These are phyloP conservation scores for Cutaneotrichosporon mucoides DNA, from an alignment of 1,284 basidiomycete species.

Conservation along the genomic window DNA sequence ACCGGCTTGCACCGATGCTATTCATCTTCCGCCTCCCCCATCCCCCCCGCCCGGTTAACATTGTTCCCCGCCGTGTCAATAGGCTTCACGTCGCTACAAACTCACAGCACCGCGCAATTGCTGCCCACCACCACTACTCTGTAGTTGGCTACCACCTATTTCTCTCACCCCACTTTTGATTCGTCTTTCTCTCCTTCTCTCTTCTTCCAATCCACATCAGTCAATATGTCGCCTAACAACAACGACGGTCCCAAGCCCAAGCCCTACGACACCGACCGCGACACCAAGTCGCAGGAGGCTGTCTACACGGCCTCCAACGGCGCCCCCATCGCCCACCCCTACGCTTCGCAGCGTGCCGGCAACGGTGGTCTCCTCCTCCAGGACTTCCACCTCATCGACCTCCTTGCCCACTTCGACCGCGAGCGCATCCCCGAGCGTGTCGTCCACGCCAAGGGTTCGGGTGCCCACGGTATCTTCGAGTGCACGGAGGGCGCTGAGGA, in stretches of 20 bases:
- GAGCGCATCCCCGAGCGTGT: constrained; percentile 87
- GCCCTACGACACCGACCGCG: constrained; percentile 8
- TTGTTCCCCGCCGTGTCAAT: too few species aligned
- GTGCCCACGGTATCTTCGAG: constrained; percentile 89
- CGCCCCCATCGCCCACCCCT: constrained; percentile 58
- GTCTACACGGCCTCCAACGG: constrained; percentile 81
- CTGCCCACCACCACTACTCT: too few species aligned
- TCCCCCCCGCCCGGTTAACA: too few species aligned
- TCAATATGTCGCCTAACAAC: not conserved
- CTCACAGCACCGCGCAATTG: too few species aligned
- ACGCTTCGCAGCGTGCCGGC: constrained; percentile 72
- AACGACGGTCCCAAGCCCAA: constrained; percentile 12
- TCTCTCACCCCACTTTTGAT: not conserved
- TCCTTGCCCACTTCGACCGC: constrained; percentile 55
- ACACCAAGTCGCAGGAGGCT: not conserved
- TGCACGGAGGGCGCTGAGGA: constrained; percentile 77
- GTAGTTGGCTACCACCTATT: not conserved
- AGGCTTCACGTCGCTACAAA: too few species aligned
- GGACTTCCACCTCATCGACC: constrained; percentile 51
- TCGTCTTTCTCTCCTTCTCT: not conserved
- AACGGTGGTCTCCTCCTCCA: constrained; percentile 69
- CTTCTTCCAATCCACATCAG: not conserved
- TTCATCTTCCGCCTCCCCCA: too few species aligned
- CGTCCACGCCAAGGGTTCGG: constrained; percentile 57
- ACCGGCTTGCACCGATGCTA: too few species aligned